phyloP scores from a whole-genome alignment of 176 grass and related monocot genomes.

The Cenchrus purpureus region DNA sequence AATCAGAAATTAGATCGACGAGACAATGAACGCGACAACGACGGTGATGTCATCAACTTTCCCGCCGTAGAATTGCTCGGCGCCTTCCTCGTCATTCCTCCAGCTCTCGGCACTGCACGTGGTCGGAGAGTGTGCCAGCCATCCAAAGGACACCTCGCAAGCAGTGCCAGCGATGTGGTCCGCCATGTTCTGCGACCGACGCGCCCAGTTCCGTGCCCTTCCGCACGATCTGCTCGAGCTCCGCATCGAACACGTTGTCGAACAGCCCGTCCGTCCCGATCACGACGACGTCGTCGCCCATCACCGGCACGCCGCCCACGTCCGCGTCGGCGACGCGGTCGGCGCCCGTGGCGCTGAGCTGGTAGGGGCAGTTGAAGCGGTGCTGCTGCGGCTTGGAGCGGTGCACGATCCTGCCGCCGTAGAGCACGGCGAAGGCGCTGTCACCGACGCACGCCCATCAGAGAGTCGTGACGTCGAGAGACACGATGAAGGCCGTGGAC shows the following conservation, averaged over 20 bases:
- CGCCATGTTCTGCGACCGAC: conserved; percentile 25
- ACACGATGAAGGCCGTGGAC: background rate
- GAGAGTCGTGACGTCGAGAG: background rate
- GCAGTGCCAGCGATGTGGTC: conserved; percentile 1
- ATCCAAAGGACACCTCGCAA: background rate
- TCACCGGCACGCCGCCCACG: background rate
- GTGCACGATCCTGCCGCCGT: background rate
- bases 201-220: background rate
- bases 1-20: background rate
- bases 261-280: conserved; percentile 41
- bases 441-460: background rate
- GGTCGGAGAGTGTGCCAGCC: conserved; percentile 3
- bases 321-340: background rate
- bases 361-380: background rate
- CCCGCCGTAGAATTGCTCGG: background rate
- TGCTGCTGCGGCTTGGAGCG: background rate
- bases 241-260: conserved; percentile 41
- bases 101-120: background rate
- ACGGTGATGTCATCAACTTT: conserved; percentile 47
- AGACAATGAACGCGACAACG: conserved; percentile 34
- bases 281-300: conserved; percentile 41
- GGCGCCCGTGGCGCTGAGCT: background rate
- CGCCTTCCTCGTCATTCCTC: background rate
- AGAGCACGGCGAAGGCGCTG: background rate
- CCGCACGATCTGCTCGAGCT: conserved; percentile 12